Conservation (phyloP, 2,329 filamentous ascomycete genomes). For the Pseudogymnoascus sp. region DNA sequence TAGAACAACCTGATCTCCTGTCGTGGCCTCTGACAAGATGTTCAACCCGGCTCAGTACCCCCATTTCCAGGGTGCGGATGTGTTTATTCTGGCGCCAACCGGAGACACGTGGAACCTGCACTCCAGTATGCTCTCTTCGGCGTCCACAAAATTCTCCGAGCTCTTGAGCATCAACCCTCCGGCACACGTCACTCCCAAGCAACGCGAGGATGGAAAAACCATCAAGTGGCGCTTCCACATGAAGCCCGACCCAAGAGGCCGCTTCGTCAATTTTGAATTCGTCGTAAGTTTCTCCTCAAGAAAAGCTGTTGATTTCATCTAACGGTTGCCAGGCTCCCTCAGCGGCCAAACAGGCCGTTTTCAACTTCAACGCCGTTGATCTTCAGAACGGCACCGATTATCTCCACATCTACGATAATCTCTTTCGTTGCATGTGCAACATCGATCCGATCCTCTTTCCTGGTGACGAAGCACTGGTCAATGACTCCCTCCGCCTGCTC, state of each 20-base stretch:
- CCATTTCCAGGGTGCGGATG: slow-evolving; percentile 20
- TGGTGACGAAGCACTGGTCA: slow-evolving; percentile 14
- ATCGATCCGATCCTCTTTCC: slow-evolving; percentile 14
- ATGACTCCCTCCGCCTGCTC: slow-evolving; percentile 19
- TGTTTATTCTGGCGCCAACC: slow-evolving; percentile 20
- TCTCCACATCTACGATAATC: slow-evolving; percentile 23
- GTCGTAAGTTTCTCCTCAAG: slow-evolving; percentile 17
- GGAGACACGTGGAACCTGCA: slow-evolving; percentile 24
- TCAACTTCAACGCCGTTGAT: slow-evolving; percentile 15
- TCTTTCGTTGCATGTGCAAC: slow-evolving; percentile 23
- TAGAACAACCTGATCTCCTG: not conserved
- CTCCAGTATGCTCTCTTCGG: slow-evolving; percentile 16
- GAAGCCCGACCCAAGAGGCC: slow-evolving; percentile 15
- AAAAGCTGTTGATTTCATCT: not conserved
- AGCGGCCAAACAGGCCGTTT: not conserved
- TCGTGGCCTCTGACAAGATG: not conserved
- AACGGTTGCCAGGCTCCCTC: slow-evolving; percentile 7
- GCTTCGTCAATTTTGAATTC: slow-evolving; percentile 19
- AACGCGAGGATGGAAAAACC: slow-evolving; percentile 12
- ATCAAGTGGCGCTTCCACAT: slow-evolving; percentile 21
- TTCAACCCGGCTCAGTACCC: slow-evolving; percentile 9
- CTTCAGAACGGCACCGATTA: not conserved
- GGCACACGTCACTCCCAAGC: slow-evolving; percentile 14
- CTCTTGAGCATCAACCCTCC: slow-evolving; percentile 13
- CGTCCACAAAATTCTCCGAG: slow-evolving; percentile 14